Percentiles rank a stretch among this genome's conserved stretches.
Evolutionary conservation across 176 grass and related monocot genomes (phyloP).

Genomic region (Triticum turgidum): DNA sequence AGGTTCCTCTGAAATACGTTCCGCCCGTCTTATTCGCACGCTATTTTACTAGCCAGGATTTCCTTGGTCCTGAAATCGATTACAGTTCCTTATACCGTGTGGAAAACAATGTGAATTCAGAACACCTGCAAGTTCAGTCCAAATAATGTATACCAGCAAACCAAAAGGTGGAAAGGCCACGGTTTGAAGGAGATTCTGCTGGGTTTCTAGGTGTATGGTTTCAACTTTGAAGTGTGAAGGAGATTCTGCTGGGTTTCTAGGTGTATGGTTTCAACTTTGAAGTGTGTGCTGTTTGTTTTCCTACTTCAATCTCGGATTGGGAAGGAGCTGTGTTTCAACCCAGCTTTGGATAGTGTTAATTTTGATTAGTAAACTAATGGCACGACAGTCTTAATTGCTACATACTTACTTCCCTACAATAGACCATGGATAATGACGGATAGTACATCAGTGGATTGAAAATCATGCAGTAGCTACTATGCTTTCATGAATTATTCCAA

Average conservation of each 20-base stretch:
- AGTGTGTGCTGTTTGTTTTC: not conserved
- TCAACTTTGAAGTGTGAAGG: not conserved
- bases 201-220: not conserved
- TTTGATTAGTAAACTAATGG: not conserved
- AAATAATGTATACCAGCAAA: not conserved
- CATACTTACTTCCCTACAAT: not conserved
- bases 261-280: not conserved
- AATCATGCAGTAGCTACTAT: not conserved
- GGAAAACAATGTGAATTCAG: not conserved
- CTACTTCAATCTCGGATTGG: not conserved
- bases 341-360: not conserved
- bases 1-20: not conserved
- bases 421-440: not conserved
- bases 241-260: not conserved
- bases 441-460: not conserved
- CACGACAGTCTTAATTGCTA: not conserved
- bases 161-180: not conserved
- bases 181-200: not conserved
- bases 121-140: not conserved
- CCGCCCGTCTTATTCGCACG: not conserved
- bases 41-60: not conserved
- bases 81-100: not conserved
- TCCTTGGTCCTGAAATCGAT: not conserved
- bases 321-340: not conserved
- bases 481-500: not conserved